Conservation (phyloP, 164 flowering plant genomes). For the Brasenia schreberi region DNA sequence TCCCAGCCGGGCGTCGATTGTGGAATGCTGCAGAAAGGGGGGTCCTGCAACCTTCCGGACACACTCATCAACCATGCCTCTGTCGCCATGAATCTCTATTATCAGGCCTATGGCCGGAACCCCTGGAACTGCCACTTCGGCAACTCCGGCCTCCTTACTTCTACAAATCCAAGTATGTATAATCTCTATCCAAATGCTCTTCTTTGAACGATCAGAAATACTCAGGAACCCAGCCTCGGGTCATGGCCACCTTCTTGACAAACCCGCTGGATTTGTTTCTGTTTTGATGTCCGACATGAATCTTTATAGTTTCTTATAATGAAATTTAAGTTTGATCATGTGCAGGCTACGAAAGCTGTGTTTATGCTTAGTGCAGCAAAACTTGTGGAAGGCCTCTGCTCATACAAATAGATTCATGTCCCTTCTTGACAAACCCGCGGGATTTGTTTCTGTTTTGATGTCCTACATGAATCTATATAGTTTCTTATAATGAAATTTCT, state of each 20-base stretch:
- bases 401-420: neutral
- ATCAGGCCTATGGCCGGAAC: conserved; percentile 50
- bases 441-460: too few species aligned
- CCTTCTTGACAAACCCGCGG: too few species aligned
- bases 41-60: conserved; percentile 49
- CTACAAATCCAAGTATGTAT: conserved; percentile 61
- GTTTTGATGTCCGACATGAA: too few species aligned
- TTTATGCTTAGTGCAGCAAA: conserved; percentile 2
- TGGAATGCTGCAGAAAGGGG: conserved; percentile 25
- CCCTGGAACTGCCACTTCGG: conserved; percentile 61
- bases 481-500: too few species aligned
- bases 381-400: neutral
- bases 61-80: conserved; percentile 72
- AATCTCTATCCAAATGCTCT: neutral
- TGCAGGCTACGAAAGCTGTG: conserved; percentile 10
- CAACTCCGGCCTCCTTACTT: conserved; percentile 39
- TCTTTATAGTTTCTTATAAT: too few species aligned
- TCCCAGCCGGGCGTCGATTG: conserved; percentile 42
- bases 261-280: too few species aligned
- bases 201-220: too few species aligned
- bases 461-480: too few species aligned
- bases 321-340: neutral
- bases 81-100: conserved; percentile 79
- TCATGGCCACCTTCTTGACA: too few species aligned
- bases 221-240: too few species aligned